A percentile compares a stretch with the other conserved stretches of the same genome.
Conservation (phyloP, 179 eudicot species). For the Pouteria campechiana region DNA sequence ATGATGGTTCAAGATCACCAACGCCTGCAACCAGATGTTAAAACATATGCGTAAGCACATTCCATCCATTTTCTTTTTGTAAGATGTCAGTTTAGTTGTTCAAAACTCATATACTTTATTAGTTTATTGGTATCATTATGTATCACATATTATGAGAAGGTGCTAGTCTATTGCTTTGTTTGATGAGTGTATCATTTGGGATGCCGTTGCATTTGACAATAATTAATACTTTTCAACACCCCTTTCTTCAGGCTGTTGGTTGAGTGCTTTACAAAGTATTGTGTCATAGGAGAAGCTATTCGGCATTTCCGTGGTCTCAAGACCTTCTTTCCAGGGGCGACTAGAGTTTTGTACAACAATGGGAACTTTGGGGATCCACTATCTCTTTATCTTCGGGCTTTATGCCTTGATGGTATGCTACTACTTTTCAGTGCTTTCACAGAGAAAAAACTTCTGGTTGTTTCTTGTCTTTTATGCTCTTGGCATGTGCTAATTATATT, state of each 20-base stretch:
- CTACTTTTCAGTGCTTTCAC: neutral
- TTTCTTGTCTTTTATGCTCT: too few species aligned
- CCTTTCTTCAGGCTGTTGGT: constrained; percentile 59
- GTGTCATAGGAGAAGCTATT: constrained; percentile 83
- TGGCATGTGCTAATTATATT: too few species aligned
- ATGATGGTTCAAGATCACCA: constrained; percentile 94
- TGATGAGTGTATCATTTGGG: too few species aligned
- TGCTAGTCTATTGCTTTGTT: too few species aligned
- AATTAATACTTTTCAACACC: too few species aligned
- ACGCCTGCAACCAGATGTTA: constrained; percentile 80
- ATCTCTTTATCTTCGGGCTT: constrained; percentile 86
- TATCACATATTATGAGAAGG: too few species aligned
- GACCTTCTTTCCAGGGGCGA: constrained; percentile 67
- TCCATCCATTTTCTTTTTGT: neutral
- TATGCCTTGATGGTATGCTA: constrained; percentile 77
- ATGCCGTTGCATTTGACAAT: too few species aligned
- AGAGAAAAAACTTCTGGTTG: too few species aligned
- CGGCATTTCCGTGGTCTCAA: constrained; percentile 89
- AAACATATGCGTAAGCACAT: constrained; percentile 79
- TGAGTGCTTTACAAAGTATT: constrained; percentile 92
- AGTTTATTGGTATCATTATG: too few species aligned
- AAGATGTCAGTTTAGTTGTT: too few species aligned
- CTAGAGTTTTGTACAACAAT: constrained; percentile 47
- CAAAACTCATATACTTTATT: too few species aligned
- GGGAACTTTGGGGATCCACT: constrained; percentile 93